phyloP scores from a whole-genome alignment of 768 basidiomycete species.

The Pleurotus djamor region DNA sequence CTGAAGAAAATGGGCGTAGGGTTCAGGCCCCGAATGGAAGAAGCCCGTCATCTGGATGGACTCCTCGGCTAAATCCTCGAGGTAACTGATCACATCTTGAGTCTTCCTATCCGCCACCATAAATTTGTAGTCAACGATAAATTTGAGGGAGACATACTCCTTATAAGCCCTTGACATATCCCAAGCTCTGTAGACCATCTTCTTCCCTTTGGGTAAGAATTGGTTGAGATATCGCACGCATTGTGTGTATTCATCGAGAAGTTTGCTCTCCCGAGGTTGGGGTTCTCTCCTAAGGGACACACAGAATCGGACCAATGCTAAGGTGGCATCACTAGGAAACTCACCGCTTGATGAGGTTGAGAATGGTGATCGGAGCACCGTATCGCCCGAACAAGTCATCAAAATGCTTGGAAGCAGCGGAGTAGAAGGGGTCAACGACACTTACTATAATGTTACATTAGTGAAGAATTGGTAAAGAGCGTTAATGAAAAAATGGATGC shows the following conservation, averaged over 20 bases:
- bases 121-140: not conserved
- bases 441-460: slow-evolving; percentile 54
- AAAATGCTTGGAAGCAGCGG: slow-evolving; percentile 91
- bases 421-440: slow-evolving; percentile 93
- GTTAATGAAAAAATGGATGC: slow-evolving; percentile 19
- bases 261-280: slow-evolving; percentile 83
- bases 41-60: slow-evolving; percentile 89
- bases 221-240: slow-evolving; percentile 95
- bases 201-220: slow-evolving; percentile 82
- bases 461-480: not conserved
- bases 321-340: not conserved
- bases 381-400: slow-evolving; percentile 88
- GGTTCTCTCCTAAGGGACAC: slow-evolving; percentile 38
- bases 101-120: slow-evolving; percentile 60
- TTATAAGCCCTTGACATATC: slow-evolving; percentile 96
- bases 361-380: slow-evolving; percentile 83
- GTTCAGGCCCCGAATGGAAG: slow-evolving; percentile 93
- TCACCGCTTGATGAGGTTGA: slow-evolving; percentile 84
- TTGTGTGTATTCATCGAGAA: slow-evolving; percentile 87
- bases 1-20: slow-evolving; percentile 67
- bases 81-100: slow-evolving; percentile 92
- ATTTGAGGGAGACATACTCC: slow-evolving; percentile 46
- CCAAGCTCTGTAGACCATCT: slow-evolving; percentile 92
- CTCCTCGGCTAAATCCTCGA: slow-evolving; percentile 95
- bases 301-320: not conserved